phyloP scores from a whole-genome alignment of 441 rosid species.

The Isatis lusitanica region DNA sequence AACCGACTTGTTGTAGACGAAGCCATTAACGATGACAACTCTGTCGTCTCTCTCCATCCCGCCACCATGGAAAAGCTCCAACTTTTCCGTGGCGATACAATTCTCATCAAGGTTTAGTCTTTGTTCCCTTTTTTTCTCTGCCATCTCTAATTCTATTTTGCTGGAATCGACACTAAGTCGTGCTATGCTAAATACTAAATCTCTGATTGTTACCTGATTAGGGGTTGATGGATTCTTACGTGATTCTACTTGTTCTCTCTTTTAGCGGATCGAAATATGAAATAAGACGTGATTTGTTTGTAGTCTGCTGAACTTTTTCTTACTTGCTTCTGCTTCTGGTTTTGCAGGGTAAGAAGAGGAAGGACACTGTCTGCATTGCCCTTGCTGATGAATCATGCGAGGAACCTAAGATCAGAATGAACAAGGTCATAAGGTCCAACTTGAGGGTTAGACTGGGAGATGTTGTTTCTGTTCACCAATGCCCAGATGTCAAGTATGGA shows the following conservation, averaged over 20 bases:
- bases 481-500: constrained; percentile 54
- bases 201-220: no score
- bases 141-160: background rate
- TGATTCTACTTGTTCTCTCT: background rate
- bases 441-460: constrained; percentile 51
- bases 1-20: constrained; percentile 91
- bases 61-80: constrained; percentile 95
- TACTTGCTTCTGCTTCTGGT: constrained; percentile 13
- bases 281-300: background rate
- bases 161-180: no score
- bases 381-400: constrained; percentile 74
- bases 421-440: constrained; percentile 53
- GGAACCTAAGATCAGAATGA: constrained; percentile 52
- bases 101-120: constrained; percentile 67
- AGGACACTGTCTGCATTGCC: constrained; percentile 64
- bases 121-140: background rate
- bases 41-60: constrained; percentile 74
- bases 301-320: background rate
- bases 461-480: constrained; percentile 49
- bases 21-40: constrained; percentile 82
- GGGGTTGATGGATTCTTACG: no score
- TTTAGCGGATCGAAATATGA: background rate
- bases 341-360: constrained; percentile 65
- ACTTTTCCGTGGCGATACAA: constrained; percentile 86
- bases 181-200: no score